Percentiles rank a stretch among this genome's conserved stretches.
Conservation (phyloP, 345 rosid genomes). For the Hypericum perforatum region DNA sequence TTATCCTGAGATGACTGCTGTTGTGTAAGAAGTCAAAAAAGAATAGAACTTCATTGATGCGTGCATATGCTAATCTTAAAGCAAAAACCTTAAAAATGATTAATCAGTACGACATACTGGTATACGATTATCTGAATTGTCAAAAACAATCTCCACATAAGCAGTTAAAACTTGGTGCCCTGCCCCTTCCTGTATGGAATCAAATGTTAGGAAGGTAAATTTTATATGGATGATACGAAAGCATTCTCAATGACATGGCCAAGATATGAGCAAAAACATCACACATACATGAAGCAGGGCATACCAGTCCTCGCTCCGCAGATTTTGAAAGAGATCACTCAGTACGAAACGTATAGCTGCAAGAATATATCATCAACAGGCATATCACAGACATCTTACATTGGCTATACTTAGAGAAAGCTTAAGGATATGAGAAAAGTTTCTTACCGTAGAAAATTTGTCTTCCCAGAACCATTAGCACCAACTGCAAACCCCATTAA, state of each 20-base stretch:
- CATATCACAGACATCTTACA: too few species aligned
- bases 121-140: slow-evolving; percentile 81
- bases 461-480: slow-evolving; percentile 94
- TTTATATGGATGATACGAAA: not conserved
- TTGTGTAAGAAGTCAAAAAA: too few species aligned
- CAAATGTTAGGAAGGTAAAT: not conserved
- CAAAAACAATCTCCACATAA: slow-evolving; percentile 93
- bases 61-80: too few species aligned
- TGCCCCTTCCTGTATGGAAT: slow-evolving; percentile 67
- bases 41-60: too few species aligned
- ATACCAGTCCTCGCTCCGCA: slow-evolving; percentile 82
- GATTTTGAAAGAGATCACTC: slow-evolving; percentile 78
- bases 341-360: slow-evolving; percentile 92
- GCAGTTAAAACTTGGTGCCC: slow-evolving; percentile 92
- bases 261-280: too few species aligned
- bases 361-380: not conserved
- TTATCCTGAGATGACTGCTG: too few species aligned
- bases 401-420: not conserved
- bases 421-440: not conserved
- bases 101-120: slow-evolving; percentile 35
- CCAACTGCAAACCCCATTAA: slow-evolving; percentile 49
- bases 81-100: too few species aligned
- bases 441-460: slow-evolving; percentile 85
- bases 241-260: too few species aligned
- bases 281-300: slow-evolving; percentile 79